Conservation (phyloP, 305 asterid species). For the Andrographis paniculata region DNA sequence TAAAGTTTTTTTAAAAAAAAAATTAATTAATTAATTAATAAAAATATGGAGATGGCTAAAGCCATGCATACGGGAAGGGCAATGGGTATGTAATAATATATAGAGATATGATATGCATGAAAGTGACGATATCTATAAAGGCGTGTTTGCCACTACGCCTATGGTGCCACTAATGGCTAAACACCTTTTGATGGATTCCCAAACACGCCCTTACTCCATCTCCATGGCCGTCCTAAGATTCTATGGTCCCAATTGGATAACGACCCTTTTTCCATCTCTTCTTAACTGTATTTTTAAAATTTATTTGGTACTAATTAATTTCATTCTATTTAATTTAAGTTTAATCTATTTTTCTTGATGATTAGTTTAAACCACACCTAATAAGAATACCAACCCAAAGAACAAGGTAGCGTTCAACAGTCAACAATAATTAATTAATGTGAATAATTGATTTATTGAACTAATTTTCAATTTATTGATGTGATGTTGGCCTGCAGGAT, state of each 20-base stretch:
- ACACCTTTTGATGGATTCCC: constrained; percentile 45
- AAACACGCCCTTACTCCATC: constrained; percentile 40
- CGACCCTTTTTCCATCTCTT: constrained; percentile 18
- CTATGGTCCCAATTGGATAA: constrained; percentile 52
- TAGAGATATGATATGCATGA: not conserved
- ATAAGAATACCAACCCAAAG: constrained; percentile 64
- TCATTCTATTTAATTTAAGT: not conserved
- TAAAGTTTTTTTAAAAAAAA: too few species aligned
- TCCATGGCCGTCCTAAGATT: constrained; percentile 75
- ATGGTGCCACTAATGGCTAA: constrained; percentile 35
- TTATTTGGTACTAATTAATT: not conserved
- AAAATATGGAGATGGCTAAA: too few species aligned
- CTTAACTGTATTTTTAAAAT: not conserved
- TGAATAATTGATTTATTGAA: too few species aligned
- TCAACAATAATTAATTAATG: too few species aligned
- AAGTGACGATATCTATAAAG: constrained; percentile 26
- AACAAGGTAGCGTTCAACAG: too few species aligned
- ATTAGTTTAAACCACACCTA: constrained; percentile 13
- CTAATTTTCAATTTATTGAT: too few species aligned
- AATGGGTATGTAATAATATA: not conserved
- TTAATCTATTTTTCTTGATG: not conserved
- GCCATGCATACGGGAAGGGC: too few species aligned
- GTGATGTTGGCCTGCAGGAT: too few species aligned
- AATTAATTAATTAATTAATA: too few species aligned
- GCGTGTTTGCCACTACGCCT: constrained; percentile 41